Conservation (phyloP, 2,329 filamentous ascomycete species). For the Trichoderma sp. region DNA sequence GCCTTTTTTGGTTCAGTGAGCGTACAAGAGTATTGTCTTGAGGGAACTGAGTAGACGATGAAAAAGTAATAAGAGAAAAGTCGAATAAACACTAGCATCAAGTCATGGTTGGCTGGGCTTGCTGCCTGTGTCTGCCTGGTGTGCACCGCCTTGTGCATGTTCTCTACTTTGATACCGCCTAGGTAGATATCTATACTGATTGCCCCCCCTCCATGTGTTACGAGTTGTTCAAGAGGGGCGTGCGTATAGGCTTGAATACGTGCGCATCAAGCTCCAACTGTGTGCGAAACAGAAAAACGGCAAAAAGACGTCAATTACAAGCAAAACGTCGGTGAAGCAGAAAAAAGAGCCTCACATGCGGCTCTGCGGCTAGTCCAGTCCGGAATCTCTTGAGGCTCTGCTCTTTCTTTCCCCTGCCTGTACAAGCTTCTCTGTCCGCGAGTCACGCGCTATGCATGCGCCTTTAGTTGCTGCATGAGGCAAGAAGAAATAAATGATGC, state of each 20-base stretch:
- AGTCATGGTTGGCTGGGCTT: no score
- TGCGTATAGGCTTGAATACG: not conserved
- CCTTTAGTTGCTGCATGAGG: not conserved
- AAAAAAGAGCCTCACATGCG: not conserved
- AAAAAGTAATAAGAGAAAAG: no score
- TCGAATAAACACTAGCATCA: no score
- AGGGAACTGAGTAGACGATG: no score
- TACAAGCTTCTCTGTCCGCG: not conserved
- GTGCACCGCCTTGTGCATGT: no score
- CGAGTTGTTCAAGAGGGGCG: not conserved
- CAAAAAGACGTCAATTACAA: not conserved
- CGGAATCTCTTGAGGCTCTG: not conserved
- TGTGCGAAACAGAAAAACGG: not conserved
- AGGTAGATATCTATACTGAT: no score
- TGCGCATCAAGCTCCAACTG: not conserved
- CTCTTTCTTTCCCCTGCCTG: not conserved
- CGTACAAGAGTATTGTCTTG: no score
- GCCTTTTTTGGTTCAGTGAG: no score
- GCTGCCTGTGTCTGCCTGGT: no score
- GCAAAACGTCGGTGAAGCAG: not conserved
- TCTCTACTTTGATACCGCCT: not conserved
- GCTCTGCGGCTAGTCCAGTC: not conserved
- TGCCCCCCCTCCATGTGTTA: not conserved
- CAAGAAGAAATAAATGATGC: not conserved
- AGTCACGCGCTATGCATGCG: not conserved